Base-by-base conservation (phyloP, 1,284 basidiomycete species). In the Moesziomyces antarcticus region DNA sequence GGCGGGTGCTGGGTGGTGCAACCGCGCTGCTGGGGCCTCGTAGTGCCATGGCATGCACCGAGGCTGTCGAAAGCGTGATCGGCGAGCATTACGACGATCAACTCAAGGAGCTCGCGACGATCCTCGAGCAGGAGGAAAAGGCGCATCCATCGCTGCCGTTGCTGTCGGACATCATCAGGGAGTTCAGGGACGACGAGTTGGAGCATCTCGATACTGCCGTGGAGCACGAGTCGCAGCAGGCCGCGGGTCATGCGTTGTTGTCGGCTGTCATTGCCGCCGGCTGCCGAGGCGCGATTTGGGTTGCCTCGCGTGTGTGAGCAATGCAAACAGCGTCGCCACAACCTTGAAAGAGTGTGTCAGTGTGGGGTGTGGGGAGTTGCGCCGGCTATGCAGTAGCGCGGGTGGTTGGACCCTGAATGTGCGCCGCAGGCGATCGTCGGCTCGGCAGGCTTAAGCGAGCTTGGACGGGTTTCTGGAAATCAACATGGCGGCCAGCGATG, bases 1-100 rank as follows among this genome's bases (percentile, higher is more conserved):
- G 94, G 1, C 93, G 92, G 81, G 90, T 91, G 1, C 86, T 98
- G 5, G 95, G 95, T 6, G 91, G 91, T 2, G 88, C 87, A 0
- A 97, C 95, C 0, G 95, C 93, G 1, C 84, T 96, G 20, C 88
- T 97, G 88, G 92, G 95, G 18, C 92, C 90, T 79, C 91, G 97
- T 75, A 93, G 94, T 8, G 94, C 95, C 1, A 98, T 98, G 95
- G 95, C 95, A 3, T 97, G 94, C 78, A 98, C 95, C 0, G 95
- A 98, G 84, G 95, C 95, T 0, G 94, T 98, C 5, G 95, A 98
- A 85, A 97, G 94, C 0, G 93, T 94, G 50, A 98, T 98, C 58
- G 95, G 95, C 27, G 95, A 98, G 84, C 95, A 98, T 84, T 98
- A 98, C 80, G 93, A 97, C 84, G 94, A 97, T 41, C 81, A 83